Evolutionary conservation across 257 asterid species (phyloP).

Genomic region (Lantana camara): DNA sequence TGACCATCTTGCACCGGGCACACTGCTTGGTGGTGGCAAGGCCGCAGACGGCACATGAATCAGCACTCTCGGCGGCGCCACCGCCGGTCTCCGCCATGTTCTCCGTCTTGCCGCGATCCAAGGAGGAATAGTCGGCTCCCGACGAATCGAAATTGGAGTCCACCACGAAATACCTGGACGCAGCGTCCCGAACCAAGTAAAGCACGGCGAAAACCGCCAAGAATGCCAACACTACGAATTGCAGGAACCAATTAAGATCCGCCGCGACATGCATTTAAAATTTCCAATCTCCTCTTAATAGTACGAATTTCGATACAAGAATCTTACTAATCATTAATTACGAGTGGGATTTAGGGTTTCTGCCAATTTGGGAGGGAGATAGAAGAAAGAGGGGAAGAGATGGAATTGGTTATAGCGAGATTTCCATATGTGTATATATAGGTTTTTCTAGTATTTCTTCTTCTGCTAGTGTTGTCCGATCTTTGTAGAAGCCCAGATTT

Average conservation of each 20-base stretch:
- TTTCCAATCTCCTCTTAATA: not conserved
- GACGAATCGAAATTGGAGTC: slow-evolving; percentile 64
- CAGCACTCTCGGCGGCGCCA: slow-evolving; percentile 42
- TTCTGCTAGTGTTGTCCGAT: not conserved
- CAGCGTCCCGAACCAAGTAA: slow-evolving; percentile 65
- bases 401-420: slow-evolving; percentile 24
- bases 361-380: slow-evolving; percentile 2
- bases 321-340: slow-evolving; percentile 29
- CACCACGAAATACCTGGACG: slow-evolving; percentile 74
- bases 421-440: slow-evolving; percentile 2
- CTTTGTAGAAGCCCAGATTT: slow-evolving; percentile 14
- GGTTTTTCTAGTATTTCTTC: not conserved
- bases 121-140: slow-evolving; percentile 46
- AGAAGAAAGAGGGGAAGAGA: slow-evolving; percentile 1
- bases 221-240: slow-evolving; percentile 50
- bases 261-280: slow-evolving; percentile 81
- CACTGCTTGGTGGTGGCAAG: slow-evolving; percentile 50
- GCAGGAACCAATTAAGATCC: slow-evolving; percentile 83
- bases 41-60: slow-evolving; percentile 70
- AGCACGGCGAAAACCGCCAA: slow-evolving; percentile 52
- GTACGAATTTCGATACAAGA: slow-evolving; percentile 6
- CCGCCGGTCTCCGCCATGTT: slow-evolving; percentile 41
- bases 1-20: slow-evolving; percentile 77
- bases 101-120: slow-evolving; percentile 28
- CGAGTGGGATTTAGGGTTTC: slow-evolving; percentile 34